Conservation (phyloP, 2,329 filamentous ascomycete species). For the Paraphoma sp. region DNA sequence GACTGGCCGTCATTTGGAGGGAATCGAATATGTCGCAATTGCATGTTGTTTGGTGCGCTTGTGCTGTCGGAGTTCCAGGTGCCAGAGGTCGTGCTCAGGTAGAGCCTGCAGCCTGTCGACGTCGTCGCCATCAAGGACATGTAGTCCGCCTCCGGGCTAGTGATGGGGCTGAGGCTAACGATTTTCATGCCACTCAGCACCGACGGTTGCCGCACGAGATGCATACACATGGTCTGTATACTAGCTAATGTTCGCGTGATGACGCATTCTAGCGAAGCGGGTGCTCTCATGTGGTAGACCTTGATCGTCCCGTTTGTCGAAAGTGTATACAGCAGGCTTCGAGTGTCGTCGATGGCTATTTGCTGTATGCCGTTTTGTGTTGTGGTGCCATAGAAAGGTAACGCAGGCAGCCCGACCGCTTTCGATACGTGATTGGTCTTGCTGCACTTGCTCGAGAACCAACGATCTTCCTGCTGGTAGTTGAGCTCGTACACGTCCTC, state of each 20-base stretch:
- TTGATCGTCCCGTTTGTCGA: constrained; percentile 88
- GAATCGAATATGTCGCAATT: constrained; percentile 95
- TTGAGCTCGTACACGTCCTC: constrained; percentile 93
- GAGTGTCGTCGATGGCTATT: constrained; percentile 86
- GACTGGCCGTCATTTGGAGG: constrained; percentile 65
- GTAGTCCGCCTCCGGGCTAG: constrained; percentile 77
- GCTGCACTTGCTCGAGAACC: constrained; percentile 88
- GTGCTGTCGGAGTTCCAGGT: constrained; percentile 68
- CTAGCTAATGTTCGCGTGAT: constrained; percentile 62
- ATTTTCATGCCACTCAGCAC: constrained; percentile 73
- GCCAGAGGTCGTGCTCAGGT: constrained; percentile 86
- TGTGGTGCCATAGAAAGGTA: constrained; percentile 34
- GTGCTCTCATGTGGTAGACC: constrained; percentile 82
- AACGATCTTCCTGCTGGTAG: constrained; percentile 96
- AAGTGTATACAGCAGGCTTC: constrained; percentile 88
- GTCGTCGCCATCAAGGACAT: constrained; percentile 91
- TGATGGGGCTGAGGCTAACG: constrained; percentile 84
- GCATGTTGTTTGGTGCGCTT: constrained; percentile 89
- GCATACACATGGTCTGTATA: constrained; percentile 75
- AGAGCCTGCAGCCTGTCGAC: constrained; percentile 87
- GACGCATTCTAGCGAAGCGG: constrained; percentile 58
- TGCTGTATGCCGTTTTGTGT: constrained; percentile 71
- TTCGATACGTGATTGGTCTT: constrained; percentile 86
- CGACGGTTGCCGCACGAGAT: constrained; percentile 77
- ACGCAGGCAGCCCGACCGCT: constrained; percentile 67